Base-by-base conservation (phyloP, 352 stramenopile genomes). In the Phytopythium ostracodes region DNA sequence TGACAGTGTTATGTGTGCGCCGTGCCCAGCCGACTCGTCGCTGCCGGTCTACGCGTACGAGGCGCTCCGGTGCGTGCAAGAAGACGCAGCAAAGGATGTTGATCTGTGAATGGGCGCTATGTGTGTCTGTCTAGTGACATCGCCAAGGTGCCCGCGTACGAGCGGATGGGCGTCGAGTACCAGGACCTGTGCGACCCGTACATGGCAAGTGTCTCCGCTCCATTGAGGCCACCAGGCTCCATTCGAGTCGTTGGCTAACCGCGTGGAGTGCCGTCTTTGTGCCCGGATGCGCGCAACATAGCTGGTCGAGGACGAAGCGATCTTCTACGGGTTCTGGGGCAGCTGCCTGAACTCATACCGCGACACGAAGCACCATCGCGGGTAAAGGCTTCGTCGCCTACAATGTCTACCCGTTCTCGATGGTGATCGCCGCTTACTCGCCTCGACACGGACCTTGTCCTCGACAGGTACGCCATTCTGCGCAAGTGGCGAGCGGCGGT, bases 271-370 rank as follows among this genome's bases (percentile, higher is more conserved):
- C 33, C 33, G 33, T 38, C 33, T 38, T 38, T 38, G 33, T 38
- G 33, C 20, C n/a, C 8, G 25, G 8, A 49, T 18, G 18, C 22
- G 22, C 22, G 20, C 22, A 25, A 35, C 54, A 12, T 54, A 89
- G 84, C 63, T 96, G 17, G 73, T 77, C 42, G 75, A 96, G 61
- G 81, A 94, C 61, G 76, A 81, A n/a, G 64, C 82, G 50, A 33
- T 91, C 59, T 98, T 98, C 64, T 96, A 96, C 62, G 90, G 89
- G 11, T 98, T 98, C 68, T 98, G 92, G 92, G 89, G 89, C 31
- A 83, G 77, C 55, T 98, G 88, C 59, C 76, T 87, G 47, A 94
- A 97, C 67, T 71, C 82, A 18, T 98, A 98, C 63, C 72, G 88
- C 29, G 77, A 91, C 57, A 80, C 90, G 0, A 60, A 72, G 47